These are phyloP conservation scores for Zygnema cylindricum DNA, from an alignment of 139 green algal species.

Conservation along the genomic window DNA sequence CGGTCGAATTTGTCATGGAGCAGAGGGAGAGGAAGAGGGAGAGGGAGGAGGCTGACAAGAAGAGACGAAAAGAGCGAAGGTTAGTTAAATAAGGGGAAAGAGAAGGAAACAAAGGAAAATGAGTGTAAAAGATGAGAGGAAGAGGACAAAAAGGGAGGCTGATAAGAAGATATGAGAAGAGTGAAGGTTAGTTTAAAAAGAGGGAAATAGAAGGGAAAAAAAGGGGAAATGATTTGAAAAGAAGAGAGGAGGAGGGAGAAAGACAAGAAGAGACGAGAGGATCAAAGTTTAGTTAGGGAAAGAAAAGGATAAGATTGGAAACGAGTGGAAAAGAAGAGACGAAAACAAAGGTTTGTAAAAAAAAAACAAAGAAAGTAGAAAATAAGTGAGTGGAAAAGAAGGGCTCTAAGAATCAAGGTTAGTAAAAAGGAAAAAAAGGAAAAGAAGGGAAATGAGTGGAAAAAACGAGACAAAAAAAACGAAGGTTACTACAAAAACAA, in stretches of 20 bases:
- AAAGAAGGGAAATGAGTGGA: not conserved
- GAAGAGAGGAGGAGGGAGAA: not conserved
- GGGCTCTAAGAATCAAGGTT: not conserved
- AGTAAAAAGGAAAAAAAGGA: not conserved
- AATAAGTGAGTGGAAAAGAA: not conserved
- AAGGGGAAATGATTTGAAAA: not conserved
- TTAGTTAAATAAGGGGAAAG: not conserved
- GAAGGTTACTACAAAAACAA: not conserved
- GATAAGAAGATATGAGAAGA: no score
- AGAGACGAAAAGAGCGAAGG: constrained; percentile 22
- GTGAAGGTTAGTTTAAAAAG: no score
- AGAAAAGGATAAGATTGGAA: not conserved
- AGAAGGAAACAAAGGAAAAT: not conserved
- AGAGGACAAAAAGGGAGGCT: no score
- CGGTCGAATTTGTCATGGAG: constrained; percentile 66
- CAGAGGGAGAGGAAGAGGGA: constrained; percentile 20
- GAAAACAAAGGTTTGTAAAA: no score
- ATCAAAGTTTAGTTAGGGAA: not conserved
- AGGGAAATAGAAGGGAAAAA: not conserved
- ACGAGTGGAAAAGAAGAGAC: not conserved
- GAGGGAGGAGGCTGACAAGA: constrained; percentile 29
- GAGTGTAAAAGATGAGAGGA: no score
- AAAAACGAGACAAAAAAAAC: not conserved
- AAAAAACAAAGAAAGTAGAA: not conserved
- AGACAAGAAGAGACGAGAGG: constrained; percentile 3